Evolutionary conservation across 148 eudicot genomes (phyloP), one percentile per base, ranked within the genome.

Genomic region (Vaccinium vitisidaea): DNA sequence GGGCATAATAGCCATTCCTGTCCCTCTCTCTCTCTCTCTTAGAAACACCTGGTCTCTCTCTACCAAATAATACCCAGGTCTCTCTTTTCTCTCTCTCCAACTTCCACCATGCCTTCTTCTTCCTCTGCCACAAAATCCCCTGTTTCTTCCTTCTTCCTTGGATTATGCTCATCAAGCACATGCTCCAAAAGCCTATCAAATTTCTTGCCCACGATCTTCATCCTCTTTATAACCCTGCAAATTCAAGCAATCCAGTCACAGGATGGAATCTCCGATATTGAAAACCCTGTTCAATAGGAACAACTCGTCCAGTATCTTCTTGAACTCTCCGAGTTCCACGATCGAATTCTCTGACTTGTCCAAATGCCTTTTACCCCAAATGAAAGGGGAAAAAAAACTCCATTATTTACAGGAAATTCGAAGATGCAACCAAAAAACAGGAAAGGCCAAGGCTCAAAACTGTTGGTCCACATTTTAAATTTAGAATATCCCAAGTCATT

Each of bases 171-270:
- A 87, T 97, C 94, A 54, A 97, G 82, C 13, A 95, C 99, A 86
- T 90, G 93, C 84, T 97, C 99, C 92, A 95, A 83, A 79, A 95
- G 95, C 86, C 82, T 82, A 79, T 97, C 99, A 75, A 97, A 93
- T 73, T 95, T 94, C 91, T 89, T 95, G 36, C 91, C 92, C 82
- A 95, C 87, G 39, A 27, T 30, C 90, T 97, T 97, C 99, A 97
- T 97, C 88, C 98, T 95, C 90, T 93, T 95, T 92, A 85, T 95
- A 97, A 49, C 99, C 99, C 81, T 97, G 98, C 85, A 97, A 85
- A 84, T 97, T 98, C 84, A 97, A 25, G 69, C 89, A 93, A 67
- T 87, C 91, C 2, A 97, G 10, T 83, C 90, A 93, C 8, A 98
- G 94, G 0, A 97, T 94, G 86, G 88, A 90, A 88, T 97, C 99